Evolutionary conservation across 805 yeast genomes (phyloP).

Genomic region (Candida sphagnicola): DNA sequence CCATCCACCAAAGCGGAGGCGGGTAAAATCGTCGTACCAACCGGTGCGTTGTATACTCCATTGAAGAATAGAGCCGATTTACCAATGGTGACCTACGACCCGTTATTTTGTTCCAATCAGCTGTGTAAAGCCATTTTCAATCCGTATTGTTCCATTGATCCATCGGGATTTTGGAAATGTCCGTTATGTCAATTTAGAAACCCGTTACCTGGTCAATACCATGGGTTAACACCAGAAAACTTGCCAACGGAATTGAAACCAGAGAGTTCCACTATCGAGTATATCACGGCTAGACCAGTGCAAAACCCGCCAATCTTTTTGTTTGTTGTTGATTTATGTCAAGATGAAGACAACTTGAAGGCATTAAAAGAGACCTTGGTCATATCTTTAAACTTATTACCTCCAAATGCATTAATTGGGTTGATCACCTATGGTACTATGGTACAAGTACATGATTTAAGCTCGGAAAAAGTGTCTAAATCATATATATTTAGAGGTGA

Average conservation of each 20-base stretch:
- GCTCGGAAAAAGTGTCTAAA: conserved; percentile 61
- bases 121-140: conserved; percentile 83
- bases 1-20: conserved; percentile 90
- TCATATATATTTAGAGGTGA: conserved; percentile 85
- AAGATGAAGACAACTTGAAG: conserved; percentile 81
- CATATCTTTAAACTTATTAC: conserved; percentile 71
- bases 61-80: conserved; percentile 73
- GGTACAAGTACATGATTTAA: conserved; percentile 83
- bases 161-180: conserved; percentile 82
- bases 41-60: conserved; percentile 95
- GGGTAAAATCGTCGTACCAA: conserved; percentile 86
- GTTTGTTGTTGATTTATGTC: conserved; percentile 84
- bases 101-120: conserved; percentile 52
- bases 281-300: conserved; percentile 75
- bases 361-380: conserved; percentile 80
- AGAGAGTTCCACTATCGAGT: conserved; percentile 75
- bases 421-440: conserved; percentile 86
- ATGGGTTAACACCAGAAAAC: conserved; percentile 67
- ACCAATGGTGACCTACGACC: conserved; percentile 46
- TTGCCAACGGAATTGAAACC: conserved; percentile 78
- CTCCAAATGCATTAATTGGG: conserved; percentile 87
- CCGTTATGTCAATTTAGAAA: conserved; percentile 77
- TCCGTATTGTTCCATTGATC: conserved; percentile 80
- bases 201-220: conserved; percentile 78
- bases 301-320: conserved; percentile 82